These are phyloP conservation scores for Clarireedia hainanense DNA, from an alignment of 2,329 filamentous ascomycete genomes.

Conservation along the genomic window DNA sequence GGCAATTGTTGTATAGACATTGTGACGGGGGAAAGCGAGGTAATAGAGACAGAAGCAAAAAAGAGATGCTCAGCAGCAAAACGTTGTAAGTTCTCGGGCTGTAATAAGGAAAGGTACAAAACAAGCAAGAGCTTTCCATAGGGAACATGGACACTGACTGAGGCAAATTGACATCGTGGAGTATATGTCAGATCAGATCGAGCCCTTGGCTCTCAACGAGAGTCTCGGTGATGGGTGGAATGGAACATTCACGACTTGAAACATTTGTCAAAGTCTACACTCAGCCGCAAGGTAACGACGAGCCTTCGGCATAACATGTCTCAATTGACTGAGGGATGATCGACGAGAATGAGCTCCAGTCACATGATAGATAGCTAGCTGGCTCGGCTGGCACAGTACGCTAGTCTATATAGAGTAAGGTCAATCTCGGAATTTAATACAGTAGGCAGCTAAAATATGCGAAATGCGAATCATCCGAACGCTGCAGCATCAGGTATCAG, in stretches of 20 bases:
- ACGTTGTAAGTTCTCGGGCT: neutral
- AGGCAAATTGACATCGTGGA: neutral
- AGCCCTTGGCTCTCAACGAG: neutral
- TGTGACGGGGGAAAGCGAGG: neutral
- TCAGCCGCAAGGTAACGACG: too few species aligned
- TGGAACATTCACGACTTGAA: neutral
- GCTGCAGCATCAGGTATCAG: neutral
- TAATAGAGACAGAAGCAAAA: neutral
- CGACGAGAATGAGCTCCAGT: too few species aligned
- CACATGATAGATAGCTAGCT: neutral
- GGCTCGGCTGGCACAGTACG: too few species aligned
- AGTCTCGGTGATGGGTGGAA: neutral
- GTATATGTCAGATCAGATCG: neutral
- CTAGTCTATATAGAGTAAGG: too few species aligned
- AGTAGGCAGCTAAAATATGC: too few species aligned
- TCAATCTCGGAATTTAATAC: neutral
- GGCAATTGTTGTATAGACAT: conserved; percentile 63
- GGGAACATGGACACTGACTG: neutral
- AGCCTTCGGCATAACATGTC: too few species aligned
- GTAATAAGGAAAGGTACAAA: neutral
- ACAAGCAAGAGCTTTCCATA: conserved; percentile 4
- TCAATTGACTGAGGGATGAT: too few species aligned
- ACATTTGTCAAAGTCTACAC: too few species aligned
- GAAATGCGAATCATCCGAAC: neutral
- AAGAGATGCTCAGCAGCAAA: neutral